Evolutionary conservation across 1,139 yeast species (phyloP), one percentile per base, ranked within the genome.

Genomic region (Scheffersomyces insectosa): DNA sequence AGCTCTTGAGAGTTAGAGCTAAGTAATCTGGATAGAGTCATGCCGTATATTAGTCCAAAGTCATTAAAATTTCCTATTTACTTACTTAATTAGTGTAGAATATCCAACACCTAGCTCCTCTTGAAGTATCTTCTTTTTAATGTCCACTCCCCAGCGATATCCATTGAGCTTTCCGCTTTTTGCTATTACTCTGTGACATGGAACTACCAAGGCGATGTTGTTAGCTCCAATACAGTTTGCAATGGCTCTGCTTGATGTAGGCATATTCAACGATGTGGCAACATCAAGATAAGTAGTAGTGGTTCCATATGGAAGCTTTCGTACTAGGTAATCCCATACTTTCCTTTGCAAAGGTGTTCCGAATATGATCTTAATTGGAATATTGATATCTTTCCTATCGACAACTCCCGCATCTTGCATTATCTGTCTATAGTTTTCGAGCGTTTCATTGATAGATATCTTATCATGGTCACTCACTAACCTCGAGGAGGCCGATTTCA

Each of bases 141-240:
- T 42, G 2, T 50, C 49, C 14, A 42, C 40, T 1, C 67, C 67
- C 47, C 52, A 61, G 27, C 59, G 48, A 44, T 61, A 62, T 3
- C 66, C 66, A 20, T 57, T 53, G 2, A 59, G 45, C 36, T 50
- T 51, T 20, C 54, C 50, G 25, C 38, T 47, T 25, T 47, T 53
- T 14, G 54, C 50, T 16, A 57, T 38, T 13, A 57, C 66, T 12
- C 67, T 46, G 39, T 63, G 66, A 42, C 66, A 62, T 2, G 67
- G 67, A 2, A 63, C 47, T 3, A 62, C 37, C 23, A 59, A 33
- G 2, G 66, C 64, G 25, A 63, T 47, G 33, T 45, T 49, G 39
- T 62, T 63, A 2, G 64, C 54, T 10, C 64, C 65, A 36, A 60
- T 54, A 15, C 60, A 51, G 43, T 56, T 58, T 2, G 64, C 67